Conservation (phyloP, 2,329 filamentous ascomycete species). For the Colletotrichum falcatum region DNA sequence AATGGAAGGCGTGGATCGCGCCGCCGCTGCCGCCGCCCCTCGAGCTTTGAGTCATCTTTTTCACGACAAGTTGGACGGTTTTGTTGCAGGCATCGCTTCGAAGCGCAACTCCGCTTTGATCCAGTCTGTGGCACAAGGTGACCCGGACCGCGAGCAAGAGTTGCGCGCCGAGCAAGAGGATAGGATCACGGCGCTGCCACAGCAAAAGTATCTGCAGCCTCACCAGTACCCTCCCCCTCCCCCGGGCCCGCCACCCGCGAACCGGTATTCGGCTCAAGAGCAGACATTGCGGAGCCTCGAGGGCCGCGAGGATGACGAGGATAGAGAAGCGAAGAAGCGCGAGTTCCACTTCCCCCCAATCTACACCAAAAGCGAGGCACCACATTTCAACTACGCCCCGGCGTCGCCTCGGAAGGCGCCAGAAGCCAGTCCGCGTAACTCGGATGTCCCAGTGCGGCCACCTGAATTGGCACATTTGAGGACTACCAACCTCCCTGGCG, state of each 20-base stretch:
- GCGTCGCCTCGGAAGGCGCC: slow-evolving; percentile 54
- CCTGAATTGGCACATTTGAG: slow-evolving; percentile 70
- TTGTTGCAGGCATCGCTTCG: slow-evolving; percentile 86
- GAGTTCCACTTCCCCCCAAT: slow-evolving; percentile 71
- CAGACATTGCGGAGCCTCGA: slow-evolving; percentile 64
- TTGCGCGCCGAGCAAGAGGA: slow-evolving; percentile 87
- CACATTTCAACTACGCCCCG: slow-evolving; percentile 70
- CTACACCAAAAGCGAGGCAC: slow-evolving; percentile 59
- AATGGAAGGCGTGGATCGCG: slow-evolving; percentile 51
- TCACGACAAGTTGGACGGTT: slow-evolving; percentile 88
- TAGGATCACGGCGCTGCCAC: slow-evolving; percentile 83
- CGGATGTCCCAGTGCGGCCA: slow-evolving; percentile 52
- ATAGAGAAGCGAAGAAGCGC: slow-evolving; percentile 51
- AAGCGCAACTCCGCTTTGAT: slow-evolving; percentile 90
- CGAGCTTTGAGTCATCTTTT: slow-evolving; percentile 80
- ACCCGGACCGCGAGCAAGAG: slow-evolving; percentile 82
- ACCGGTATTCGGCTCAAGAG: slow-evolving; percentile 53
- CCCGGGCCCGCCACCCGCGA: slow-evolving; percentile 48
- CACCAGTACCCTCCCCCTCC: slow-evolving; percentile 53
- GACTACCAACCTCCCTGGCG: slow-evolving; percentile 54
- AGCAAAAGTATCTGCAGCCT: slow-evolving; percentile 71
- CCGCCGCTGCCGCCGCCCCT: slow-evolving; percentile 63
- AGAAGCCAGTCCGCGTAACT: slow-evolving; percentile 39
- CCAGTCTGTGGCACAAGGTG: slow-evolving; percentile 81
- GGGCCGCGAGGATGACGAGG: slow-evolving; percentile 57